Evolutionary conservation across 148 eudicot genomes (phyloP), one percentile per base, ranked within the genome.

Genomic region (Rhododendron griersonianum): DNA sequence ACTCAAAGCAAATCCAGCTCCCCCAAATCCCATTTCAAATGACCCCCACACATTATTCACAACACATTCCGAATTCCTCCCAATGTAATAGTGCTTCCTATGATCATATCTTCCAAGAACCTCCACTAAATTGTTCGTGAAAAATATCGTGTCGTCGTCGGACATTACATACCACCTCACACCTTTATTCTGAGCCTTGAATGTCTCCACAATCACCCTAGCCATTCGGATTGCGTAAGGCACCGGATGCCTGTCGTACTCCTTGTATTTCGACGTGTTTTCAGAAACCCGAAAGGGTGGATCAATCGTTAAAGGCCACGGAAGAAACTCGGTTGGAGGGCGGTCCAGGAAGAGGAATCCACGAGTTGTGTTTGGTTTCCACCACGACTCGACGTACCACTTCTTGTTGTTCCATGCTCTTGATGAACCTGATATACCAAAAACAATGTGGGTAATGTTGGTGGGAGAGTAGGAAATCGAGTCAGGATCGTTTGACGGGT

Each of bases 1-100:
- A 88, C 98, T 94, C 80, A 95, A 86, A 51, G 96, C 97, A 88
- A 85, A 90, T 6, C 96, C 98, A 85, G 86, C 98, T 19, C 98
- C 98, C 80, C 98, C 96, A 91, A 93, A 95, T 0, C 89, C 98
- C 93, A 91, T 91, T 10, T 90, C 89, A 55, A 90, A 95, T 0
- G 95, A 89, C 67, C 84, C 53, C 14, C 57, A 87, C 37, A 82
- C 5, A 82, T 94, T 93, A 2, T 91, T 88, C 23, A 82, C 57
- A 16, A 89, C 28, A 61, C 89, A 63, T 71, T 95, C 98, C 3
- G 96, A 89, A 84, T 87, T 93, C 25, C 84, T 90, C 41, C 96
- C 98, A n/a, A 94, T 85, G 37, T 95, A 95, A 28, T 77, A 90
- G 75, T 92, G 92, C 85, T 91, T 88, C 6, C 44, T 87, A 80